A percentile compares a stretch with the other conserved stretches of the same genome.
Conservation (phyloP, 129 eudicot species). For the Glebionis coronaria region DNA sequence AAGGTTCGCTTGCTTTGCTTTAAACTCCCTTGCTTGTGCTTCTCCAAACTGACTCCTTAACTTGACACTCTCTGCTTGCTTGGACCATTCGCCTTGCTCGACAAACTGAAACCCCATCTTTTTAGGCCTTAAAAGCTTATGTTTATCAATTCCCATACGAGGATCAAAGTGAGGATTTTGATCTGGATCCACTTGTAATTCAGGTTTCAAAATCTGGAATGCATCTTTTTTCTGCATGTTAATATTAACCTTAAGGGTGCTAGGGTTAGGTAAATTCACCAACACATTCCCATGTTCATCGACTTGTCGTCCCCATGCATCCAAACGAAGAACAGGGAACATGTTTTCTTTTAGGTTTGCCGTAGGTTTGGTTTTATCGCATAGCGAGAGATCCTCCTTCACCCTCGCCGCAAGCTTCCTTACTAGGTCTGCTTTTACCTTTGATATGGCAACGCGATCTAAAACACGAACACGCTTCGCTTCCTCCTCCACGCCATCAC, state of each 20-base stretch:
- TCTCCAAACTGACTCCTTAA: conserved; percentile 88
- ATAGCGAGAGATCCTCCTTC: conserved; percentile 50
- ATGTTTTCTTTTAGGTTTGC: no score
- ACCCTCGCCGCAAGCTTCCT: conserved; percentile 62
- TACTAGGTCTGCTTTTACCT: conserved; percentile 72
- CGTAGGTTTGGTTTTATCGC: no score
- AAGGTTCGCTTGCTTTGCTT: conserved; percentile 80
- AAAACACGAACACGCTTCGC: no score
- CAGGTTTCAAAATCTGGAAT: conserved; percentile 83
- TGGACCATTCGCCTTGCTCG: conserved; percentile 95
- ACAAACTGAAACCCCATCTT: conserved; percentile 82
- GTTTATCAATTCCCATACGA: conserved; percentile 74
- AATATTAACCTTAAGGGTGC: conserved; percentile 43
- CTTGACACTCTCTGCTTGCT: conserved; percentile 72
- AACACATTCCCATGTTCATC: conserved; percentile 18
- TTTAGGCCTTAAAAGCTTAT: conserved; percentile 73
- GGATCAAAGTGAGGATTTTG: conserved; percentile 77
- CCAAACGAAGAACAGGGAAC: background rate
- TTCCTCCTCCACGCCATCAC: no score
- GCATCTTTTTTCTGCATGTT: conserved; percentile 88
- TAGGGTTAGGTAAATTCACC: conserved; percentile 13
- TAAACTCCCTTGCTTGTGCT: conserved; percentile 81
- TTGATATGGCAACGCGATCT: conserved; percentile 65
- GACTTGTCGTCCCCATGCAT: conserved; percentile 7
- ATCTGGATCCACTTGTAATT: conserved; percentile 75